These are phyloP conservation scores for Didymella exigua DNA, from an alignment of 2,329 filamentous ascomycete species.

Conservation along the genomic window DNA sequence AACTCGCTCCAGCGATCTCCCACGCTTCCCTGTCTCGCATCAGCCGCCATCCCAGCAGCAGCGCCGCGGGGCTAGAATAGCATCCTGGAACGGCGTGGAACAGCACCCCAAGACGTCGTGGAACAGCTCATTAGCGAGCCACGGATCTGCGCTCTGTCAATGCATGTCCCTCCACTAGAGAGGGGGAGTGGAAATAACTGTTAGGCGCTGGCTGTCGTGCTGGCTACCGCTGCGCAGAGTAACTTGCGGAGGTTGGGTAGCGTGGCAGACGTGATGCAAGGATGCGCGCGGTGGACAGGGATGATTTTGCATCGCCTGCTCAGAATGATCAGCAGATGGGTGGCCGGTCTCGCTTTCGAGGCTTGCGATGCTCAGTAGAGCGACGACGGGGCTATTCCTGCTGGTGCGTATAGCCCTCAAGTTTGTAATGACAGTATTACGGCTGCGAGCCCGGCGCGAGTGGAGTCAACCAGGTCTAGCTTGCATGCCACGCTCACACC, in stretches of 20 bases:
- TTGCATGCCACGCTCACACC: slow-evolving; percentile 8
- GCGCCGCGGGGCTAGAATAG: slow-evolving; percentile 1
- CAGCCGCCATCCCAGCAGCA: not conserved
- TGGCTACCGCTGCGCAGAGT: not conserved
- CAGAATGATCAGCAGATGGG: not conserved
- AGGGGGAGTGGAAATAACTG: slow-evolving; percentile 2
- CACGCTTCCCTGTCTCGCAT: slow-evolving; percentile 13
- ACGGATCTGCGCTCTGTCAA: slow-evolving; percentile 6
- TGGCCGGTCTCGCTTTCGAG: too few relatives aligned
- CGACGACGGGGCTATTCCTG: too few relatives aligned
- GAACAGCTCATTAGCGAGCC: slow-evolving; percentile 10
- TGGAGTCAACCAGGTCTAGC: not conserved
- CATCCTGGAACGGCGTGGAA: too few relatives aligned
- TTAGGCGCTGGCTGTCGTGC: slow-evolving; percentile 2
- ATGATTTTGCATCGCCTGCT: slow-evolving; percentile 2
- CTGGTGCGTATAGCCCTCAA: too few relatives aligned
- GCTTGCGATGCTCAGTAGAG: too few relatives aligned
- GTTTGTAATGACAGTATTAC: too few relatives aligned
- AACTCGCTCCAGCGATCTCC: slow-evolving; percentile 13
- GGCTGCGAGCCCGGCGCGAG: too few relatives aligned
- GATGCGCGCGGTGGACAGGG: not conserved
- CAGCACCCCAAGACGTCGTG: too few relatives aligned
- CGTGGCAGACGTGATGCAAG: not conserved
- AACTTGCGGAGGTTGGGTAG: not conserved
- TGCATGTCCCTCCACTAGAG: slow-evolving; percentile 8